A percentile compares a stretch with the other conserved stretches of the same genome.
Evolutionary conservation across 1,284 basidiomycete genomes (phyloP).

Genomic region (Fomitopsis schrenkii): DNA sequence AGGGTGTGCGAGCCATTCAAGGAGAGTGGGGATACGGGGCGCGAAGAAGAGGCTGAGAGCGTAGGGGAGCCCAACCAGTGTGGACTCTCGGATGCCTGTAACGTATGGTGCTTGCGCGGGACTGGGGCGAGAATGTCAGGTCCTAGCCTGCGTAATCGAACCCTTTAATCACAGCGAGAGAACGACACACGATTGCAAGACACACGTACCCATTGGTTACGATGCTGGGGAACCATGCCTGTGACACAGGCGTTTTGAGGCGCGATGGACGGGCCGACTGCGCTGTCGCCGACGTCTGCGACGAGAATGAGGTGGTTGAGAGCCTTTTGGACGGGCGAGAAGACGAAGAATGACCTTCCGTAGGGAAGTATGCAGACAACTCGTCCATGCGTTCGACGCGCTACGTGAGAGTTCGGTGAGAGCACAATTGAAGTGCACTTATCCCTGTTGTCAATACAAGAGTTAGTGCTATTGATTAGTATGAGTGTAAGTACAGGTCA

Average conservation of each 20-base stretch:
- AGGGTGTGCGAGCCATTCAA: conserved; percentile 1
- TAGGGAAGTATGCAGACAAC: conserved; percentile 9
- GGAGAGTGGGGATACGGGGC: conserved; percentile 22
- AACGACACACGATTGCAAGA: neutral
- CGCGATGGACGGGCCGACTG: conserved; percentile 10
- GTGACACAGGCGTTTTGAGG: conserved; percentile 16
- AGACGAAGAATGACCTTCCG: conserved; percentile 13
- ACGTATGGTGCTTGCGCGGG: conserved; percentile 25
- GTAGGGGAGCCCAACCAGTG: conserved; percentile 29
- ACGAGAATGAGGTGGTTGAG: conserved; percentile 16
- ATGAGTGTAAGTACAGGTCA: neutral
- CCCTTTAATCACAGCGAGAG: neutral
- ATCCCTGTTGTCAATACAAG: neutral
- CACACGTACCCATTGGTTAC: conserved; percentile 21
- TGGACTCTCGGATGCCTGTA: conserved; percentile 27
- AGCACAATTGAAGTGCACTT: neutral
- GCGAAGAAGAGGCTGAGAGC: conserved; percentile 21
- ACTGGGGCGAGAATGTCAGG: conserved; percentile 17
- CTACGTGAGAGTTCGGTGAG: neutral
- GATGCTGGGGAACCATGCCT: conserved; percentile 17
- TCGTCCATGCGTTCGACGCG: conserved; percentile 20
- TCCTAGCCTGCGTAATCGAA: neutral
- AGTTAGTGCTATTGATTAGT: neutral
- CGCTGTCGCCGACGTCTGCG: conserved; percentile 18
- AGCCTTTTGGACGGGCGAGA: conserved; percentile 6